Percentiles rank a stretch among this genome's conserved stretches.
phyloP scores from a whole-genome alignment of 768 basidiomycete species.

The Hydnum rufescens region DNA sequence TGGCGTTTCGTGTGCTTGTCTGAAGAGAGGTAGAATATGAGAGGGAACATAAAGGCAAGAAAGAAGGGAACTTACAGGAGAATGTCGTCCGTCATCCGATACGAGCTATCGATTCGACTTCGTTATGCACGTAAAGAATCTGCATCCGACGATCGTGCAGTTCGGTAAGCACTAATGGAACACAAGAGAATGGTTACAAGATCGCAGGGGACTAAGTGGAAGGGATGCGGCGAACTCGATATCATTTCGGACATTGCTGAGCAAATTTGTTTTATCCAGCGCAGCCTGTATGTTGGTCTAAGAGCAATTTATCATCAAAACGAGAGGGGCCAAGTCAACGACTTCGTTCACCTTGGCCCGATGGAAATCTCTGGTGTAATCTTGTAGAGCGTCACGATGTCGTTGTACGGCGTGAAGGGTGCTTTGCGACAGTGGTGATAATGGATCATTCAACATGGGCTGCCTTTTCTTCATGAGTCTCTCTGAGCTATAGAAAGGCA shows the following conservation, averaged over 20 bases:
- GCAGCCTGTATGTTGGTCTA: conserved; percentile 68
- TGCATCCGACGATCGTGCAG: conserved; percentile 42
- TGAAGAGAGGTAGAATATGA: conserved; percentile 21
- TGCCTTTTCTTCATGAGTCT: conserved; percentile 67
- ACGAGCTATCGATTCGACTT: conserved; percentile 75
- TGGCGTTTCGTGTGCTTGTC: conserved; percentile 70
- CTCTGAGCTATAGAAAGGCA: conserved; percentile 70
- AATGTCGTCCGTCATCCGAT: conserved; percentile 85
- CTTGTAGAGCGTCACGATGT: conserved; percentile 76
- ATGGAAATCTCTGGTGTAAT: conserved; percentile 65
- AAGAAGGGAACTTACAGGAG: no score
- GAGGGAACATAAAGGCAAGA: no score
- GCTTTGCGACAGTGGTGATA: conserved; percentile 52
- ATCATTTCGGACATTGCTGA: conserved; percentile 83
- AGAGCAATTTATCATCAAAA: not conserved
- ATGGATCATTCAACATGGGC: conserved; percentile 44
- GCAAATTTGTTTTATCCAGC: conserved; percentile 67
- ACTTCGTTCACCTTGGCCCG: conserved; percentile 50
- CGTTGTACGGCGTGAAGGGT: conserved; percentile 80
- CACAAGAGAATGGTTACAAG: not conserved
- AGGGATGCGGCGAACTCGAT: conserved; percentile 48
- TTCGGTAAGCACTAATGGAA: conserved; percentile 71
- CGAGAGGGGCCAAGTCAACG: not conserved
- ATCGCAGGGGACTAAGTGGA: not conserved
- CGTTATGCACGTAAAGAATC: conserved; percentile 80